Evolutionary conservation across 331 rosid species (phyloP), one percentile per base, ranked within the genome.

Genomic region (Pyracantha coccinea): DNA sequence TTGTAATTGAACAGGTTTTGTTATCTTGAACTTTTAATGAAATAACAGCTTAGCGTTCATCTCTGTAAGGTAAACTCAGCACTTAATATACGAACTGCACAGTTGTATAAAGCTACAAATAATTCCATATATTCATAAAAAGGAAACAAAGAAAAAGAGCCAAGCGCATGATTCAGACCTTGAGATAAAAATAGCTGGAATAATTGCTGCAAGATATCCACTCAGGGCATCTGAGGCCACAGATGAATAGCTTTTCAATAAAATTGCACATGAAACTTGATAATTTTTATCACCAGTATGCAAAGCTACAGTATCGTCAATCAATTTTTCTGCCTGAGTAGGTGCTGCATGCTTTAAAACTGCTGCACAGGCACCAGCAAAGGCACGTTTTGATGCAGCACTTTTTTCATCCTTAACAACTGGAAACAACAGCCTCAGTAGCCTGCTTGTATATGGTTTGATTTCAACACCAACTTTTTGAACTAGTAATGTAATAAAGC

Each of bases 341-440:
- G 80, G 81, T 53, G 89, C 78, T 63, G 88, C 63, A 80, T 87
- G 81, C 47, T 92, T 92, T 72, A 94, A 77, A 74, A 89, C 86
- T 45, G 81, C 78, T 0, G 91, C 96, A 86, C 97, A 94, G 62
- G 97, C 93, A 78, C 88, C 82, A 61, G 99, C 93, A 75, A 94
- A 94, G 71, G 99, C 96, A 69, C 99, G 96, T 81, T 94, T 94
- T 68, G 91, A 92, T 41, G 86, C 76, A 66, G 80, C 77, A 85
- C 99, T 92, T 85, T 80, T 94, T 80, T 94, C 97, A 63, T 87
- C 97, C 81, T 82, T 90, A 16, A 89, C 96, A 72, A 88, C 97
- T 0, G 97, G 95, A 86, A 92, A 94, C 91, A 94, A 77, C 79
- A 92, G 78, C 74, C 84, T 91, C 75, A 85, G 86, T 65, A 94